phyloP scores from a whole-genome alignment of 164 flowering plant genomes.

The Protea cynaroides region DNA sequence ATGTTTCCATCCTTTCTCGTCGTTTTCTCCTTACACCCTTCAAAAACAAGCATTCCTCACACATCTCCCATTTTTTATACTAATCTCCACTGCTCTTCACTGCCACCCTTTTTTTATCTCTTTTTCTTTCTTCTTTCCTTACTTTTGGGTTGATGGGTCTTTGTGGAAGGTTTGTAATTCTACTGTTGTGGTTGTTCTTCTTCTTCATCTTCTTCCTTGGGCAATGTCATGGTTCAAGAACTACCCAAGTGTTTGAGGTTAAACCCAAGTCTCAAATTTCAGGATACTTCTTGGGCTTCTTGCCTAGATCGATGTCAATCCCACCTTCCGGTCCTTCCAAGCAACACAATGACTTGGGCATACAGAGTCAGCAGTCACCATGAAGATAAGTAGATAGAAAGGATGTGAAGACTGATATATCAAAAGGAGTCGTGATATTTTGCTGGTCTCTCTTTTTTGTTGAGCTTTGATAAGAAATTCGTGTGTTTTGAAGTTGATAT shows the following conservation, averaged over 20 bases:
- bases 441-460: not conserved
- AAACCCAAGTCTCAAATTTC: constrained; percentile 22
- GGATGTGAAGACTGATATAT: too few species aligned
- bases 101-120: not conserved
- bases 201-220: constrained; percentile 22
- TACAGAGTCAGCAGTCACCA: constrained; percentile 39
- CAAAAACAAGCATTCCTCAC: not conserved
- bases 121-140: not conserved
- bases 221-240: constrained; percentile 39
- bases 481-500: constrained; percentile 1
- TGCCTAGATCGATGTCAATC: constrained; percentile 53
- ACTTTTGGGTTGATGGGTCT: constrained; percentile 16
- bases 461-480: constrained; percentile 5
- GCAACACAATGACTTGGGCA: constrained; percentile 65
- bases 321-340: constrained; percentile 76
- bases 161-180: constrained; percentile 18
- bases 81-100: not conserved
- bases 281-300: constrained; percentile 46
- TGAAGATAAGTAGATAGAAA: constrained; percentile 17
- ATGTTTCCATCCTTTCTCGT: constrained; percentile 21
- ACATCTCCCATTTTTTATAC: not conserved
- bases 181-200: constrained; percentile 20
- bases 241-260: constrained; percentile 21
- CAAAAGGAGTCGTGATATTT: not conserved
- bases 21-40: constrained; percentile 11